A percentile compares a stretch with the other conserved stretches of the same genome.
Conservation (phyloP, 306 rosid genomes). For the Lagenaria siceraria region DNA sequence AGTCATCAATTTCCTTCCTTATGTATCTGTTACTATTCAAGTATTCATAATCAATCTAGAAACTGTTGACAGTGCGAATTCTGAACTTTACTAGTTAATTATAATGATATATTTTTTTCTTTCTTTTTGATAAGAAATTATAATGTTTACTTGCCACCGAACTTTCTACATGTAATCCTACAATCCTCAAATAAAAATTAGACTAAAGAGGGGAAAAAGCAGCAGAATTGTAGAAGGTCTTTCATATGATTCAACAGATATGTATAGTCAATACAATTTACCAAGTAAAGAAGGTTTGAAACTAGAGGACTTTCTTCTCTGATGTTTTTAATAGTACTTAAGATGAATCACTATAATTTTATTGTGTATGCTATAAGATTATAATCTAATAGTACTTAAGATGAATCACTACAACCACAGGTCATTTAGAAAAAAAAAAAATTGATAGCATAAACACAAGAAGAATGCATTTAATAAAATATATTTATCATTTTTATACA, state of each 20-base stretch:
- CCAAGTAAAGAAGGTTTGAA: neutral
- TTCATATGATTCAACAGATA: neutral
- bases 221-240: neutral
- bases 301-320: neutral
- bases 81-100: neutral
- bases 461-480: too few relatives aligned
- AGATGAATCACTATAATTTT: neutral
- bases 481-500: too few relatives aligned
- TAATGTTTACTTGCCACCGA: neutral
- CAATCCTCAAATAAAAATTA: too few relatives aligned
- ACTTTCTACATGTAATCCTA: neutral
- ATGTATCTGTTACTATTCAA: neutral
- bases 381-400: too few relatives aligned
- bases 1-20: neutral
- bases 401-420: too few relatives aligned
- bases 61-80: neutral
- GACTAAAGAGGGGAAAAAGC: neutral
- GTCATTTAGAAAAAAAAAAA: too few relatives aligned
- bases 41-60: neutral
- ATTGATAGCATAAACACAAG: too few relatives aligned
- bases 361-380: neutral
- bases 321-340: neutral
- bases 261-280: neutral
- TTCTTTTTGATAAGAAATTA: too few relatives aligned
- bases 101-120: neutral